Evolutionary conservation across 106 monocot genomes (phyloP), one percentile per base, ranked within the genome.

Genomic region (Platanthera zijinensis): DNA sequence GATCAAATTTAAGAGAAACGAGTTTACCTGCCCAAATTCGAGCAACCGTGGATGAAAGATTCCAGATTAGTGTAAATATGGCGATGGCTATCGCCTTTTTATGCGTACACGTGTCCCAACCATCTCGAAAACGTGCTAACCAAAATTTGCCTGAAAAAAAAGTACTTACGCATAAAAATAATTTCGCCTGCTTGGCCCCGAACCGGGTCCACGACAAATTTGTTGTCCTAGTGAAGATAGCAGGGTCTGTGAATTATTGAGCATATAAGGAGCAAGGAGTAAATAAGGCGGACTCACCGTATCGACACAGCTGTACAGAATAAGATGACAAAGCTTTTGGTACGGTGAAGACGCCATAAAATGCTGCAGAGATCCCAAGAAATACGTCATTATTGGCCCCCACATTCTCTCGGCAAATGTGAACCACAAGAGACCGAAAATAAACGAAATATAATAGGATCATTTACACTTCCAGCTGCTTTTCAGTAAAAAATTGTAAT

Each of bases 61-160:
- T 99, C 94, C 94, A 99, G 15, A 88, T 71, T 45, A 99, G 75
- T 9, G 87, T 86, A 84, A 99, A 99, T 52, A 90, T 25, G 7
- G 84, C 86, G 1, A 81, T 86, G 5, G 83, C 89, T 10, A 85
- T 87, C 0, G 91, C 89, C 74, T 94, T 99, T 87, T 99, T 99
- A 74, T 94, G 97, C 13, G 83, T 85, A 80, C 97, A 99, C 54
- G 97, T 86, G 30, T 88, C 87, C 97, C 97, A 99, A 18, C 83
- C 89, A 78, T 99, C 92, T 54, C 80, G 86, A 50, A 89, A 84
- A 53, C 97, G 88, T 57, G 86, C 94, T 25, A 90, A 5, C 97
- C 97, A 94, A 80, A 90, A 92, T 66, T 86, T 94, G 6, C 94
- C 97, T 99, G 69, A 47, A 78, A 72, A 46, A 25, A 25, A 25